These are phyloP conservation scores for Petunia secreta DNA, from an alignment of 257 asterid genomes.

Conservation along the genomic window DNA sequence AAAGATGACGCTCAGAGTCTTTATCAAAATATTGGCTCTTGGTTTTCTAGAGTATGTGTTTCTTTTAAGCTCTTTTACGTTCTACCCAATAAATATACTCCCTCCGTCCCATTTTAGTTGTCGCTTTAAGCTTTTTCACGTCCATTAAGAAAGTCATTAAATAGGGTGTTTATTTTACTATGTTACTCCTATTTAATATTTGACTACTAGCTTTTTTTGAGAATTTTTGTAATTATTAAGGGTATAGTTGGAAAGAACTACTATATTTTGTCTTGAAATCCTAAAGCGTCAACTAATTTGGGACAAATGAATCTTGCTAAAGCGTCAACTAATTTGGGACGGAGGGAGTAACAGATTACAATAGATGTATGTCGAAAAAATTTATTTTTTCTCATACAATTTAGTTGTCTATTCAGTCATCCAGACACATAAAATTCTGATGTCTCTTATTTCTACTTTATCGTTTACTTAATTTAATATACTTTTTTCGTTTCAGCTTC, in stretches of 20 bases:
- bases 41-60: slow-evolving; percentile 77
- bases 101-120: too few species aligned
- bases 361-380: not conserved
- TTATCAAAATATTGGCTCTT: slow-evolving; percentile 64
- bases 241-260: too few species aligned
- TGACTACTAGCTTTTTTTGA: too few species aligned
- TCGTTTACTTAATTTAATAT: not conserved
- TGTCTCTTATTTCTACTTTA: slow-evolving; percentile 1
- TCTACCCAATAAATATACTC: not conserved
- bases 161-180: too few species aligned
- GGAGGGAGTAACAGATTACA: not conserved
- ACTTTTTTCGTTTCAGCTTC: not conserved
- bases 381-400: not conserved
- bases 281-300: too few species aligned
- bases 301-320: too few species aligned
- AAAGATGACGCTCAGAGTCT: slow-evolving; percentile 59
- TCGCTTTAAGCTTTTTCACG: too few species aligned
- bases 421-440: not conserved
- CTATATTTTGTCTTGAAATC: too few species aligned
- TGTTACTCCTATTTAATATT: too few species aligned
- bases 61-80: not conserved
- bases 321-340: too few species aligned
- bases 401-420: not conserved
- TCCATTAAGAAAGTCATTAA: too few species aligned
- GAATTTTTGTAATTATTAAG: too few species aligned